Evolutionary conservation across 371 early-diverging fungal genomes (phyloP), one percentile per base, ranked within the genome.

Genomic region (Chytridium lagenaria): DNA sequence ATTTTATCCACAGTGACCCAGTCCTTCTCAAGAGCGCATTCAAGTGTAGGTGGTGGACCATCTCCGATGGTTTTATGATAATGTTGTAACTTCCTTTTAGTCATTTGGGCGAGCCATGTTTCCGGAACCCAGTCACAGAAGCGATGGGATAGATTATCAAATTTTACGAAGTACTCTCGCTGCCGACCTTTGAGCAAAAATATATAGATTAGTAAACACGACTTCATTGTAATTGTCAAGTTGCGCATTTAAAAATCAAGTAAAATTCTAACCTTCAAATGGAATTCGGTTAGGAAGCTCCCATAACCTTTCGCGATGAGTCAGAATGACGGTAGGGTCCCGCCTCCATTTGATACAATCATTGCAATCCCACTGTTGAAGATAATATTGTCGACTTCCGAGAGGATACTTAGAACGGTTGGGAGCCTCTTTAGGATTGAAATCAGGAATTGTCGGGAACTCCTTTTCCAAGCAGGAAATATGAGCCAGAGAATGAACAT

Each of bases 101-200:
- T 44, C 37, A 72, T 50, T 1, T 69, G 63, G 23, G 65, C 59
- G 7, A 81, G 34, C 83, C 83, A 83, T 1, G 73, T 44, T 49
- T 68, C 80, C 23, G 79, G 69, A 44, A 83, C 81, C 83, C 83
- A 83, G 19, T 34, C 59, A 67, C 73, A 74, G 50, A 73, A 71
- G 26, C 75, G 68, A 50, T 78, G 69, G 10, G 80, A 73, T 22
- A 55, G 50, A 30, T 64, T 51, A 52, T 26, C 52, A 39, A 79
- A 81, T 50, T 83, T 83, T 28, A 80, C 76, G 63, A 57, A 80
- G 66, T 69, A 80, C 50, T 83, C 79, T 10, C 77, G 61, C 28
- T 26, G 1, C 39, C 12, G 15, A 3, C 55, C 51, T 68, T 2
- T 10, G n/a, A n/a, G n/a, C n/a, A n/a, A 19, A 36, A 36, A 36